Conservation (phyloP, 164 flowering plant species). For the Vitis labrusca region DNA sequence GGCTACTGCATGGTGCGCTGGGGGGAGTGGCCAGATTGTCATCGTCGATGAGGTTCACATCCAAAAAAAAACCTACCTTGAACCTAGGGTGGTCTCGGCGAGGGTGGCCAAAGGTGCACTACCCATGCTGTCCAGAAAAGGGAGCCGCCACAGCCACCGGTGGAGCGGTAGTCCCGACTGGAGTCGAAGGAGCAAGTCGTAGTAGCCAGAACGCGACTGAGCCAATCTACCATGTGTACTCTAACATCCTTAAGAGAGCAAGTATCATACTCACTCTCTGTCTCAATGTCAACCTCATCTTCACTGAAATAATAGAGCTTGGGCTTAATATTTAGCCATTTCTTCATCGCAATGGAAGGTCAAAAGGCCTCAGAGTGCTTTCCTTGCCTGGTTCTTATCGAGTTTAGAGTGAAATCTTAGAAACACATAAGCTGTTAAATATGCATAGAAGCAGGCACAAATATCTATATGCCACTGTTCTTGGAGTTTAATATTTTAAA, state of each 20-base stretch:
- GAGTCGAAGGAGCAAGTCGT: no score
- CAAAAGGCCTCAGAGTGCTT: conserved; percentile 77
- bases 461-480: not conserved
- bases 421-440: conserved; percentile 10
- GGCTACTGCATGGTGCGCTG: no score
- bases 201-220: no score
- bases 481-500: conserved; percentile 10
- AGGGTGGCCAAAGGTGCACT: no score
- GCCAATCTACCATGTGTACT: conserved; percentile 6
- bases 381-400: conserved; percentile 56
- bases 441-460: conserved; percentile 4
- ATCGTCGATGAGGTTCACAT: no score
- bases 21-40: no score
- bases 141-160: no score
- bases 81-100: no score
- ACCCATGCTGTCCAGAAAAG: no score
- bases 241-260: conserved; percentile 53
- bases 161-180: no score
- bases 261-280: conserved; percentile 90
- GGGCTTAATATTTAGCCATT: conserved; percentile 94
- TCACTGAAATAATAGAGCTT: conserved; percentile 84
- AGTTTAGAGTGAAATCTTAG: not conserved
- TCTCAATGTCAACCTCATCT: conserved; percentile 84
- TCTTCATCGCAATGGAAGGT: conserved; percentile 95
- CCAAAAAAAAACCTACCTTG: no score